These are phyloP conservation scores for Cladophialophora carrionii DNA, from an alignment of 2,329 filamentous ascomycete species.

Conservation along the genomic window DNA sequence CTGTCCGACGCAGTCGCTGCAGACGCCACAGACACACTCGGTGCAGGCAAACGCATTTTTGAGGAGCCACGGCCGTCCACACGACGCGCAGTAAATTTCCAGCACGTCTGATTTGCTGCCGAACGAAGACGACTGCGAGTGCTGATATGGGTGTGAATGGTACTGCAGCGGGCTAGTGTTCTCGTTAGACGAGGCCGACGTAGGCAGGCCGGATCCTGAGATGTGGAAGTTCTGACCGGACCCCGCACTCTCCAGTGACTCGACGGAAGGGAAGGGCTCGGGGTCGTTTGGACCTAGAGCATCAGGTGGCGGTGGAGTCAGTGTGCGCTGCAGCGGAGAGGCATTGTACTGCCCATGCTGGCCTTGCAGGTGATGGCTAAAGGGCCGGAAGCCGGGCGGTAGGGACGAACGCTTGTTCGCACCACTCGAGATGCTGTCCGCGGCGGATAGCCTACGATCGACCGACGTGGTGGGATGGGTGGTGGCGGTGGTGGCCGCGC, in stretches of 20 bases:
- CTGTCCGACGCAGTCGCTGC: constrained; percentile 73
- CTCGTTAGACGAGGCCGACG: constrained; percentile 65
- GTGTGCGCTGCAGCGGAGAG: constrained; percentile 84
- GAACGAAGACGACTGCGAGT: constrained; percentile 61
- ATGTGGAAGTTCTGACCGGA: constrained; percentile 72
- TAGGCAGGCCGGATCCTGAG: constrained; percentile 63
- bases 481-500: constrained; percentile 16
- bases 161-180: constrained; percentile 60
- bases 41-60: constrained; percentile 91
- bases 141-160: constrained; percentile 41
- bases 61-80: constrained; percentile 74
- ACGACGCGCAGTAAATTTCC: constrained; percentile 91
- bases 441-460: constrained; percentile 35
- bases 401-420: constrained; percentile 62
- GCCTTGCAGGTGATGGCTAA: constrained; percentile 45
- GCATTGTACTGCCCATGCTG: constrained; percentile 68
- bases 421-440: constrained; percentile 29
- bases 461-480: constrained; percentile 48
- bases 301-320: constrained; percentile 78
- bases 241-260: constrained; percentile 66
- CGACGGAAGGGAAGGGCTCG: constrained; percentile 87
- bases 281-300: constrained; percentile 61
- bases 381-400: constrained; percentile 59
- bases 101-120: constrained; percentile 58
- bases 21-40: constrained; percentile 93